Base-by-base conservation (phyloP, 306 rosid genomes). In the Dryas alaskensis region DNA sequence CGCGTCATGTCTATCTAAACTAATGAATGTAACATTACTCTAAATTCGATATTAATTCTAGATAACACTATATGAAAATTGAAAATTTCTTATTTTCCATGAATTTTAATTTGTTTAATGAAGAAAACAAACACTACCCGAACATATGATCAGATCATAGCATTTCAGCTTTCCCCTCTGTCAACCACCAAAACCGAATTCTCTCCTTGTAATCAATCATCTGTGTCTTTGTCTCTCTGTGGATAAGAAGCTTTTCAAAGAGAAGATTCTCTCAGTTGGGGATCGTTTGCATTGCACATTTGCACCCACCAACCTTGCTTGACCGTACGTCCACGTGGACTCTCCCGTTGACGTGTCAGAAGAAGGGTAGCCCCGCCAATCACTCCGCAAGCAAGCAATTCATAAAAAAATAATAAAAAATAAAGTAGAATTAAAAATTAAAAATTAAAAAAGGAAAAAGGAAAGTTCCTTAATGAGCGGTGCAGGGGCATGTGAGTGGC, bases 261-360 rank as follows among this genome's bases (percentile, higher is more conserved):
- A 25, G n/a, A 19, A 49, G 63, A 73, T 68, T 54, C 59, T 61
- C 51, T 50, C 10, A 60, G 76, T 54, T 59, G 37, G 16, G 42
- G 73, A 67, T 78, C 37, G 3, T 25, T 62, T 54, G 58, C 55
- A 14, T 62, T 49, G 70, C 22, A 19, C 65, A 60, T 60, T 40
- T 77, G 76, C 69, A 62, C 75, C 75, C 59, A 80, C 64, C 42
- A 31, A 45, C 16, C 55, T 17, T 58, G 19, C 40, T n/a, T 45
- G 57, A 72, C 71, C 80, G 76, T 71, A 77, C 72, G 47, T 22
- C 75, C 84, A 78, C 60, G 60, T 73, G 81, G 72, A 25, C 14
- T 42, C 62, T 44, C 61, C 61, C 10, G 49, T 22, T 22, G 63
- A 73, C 25, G 65, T 51, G 58, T 70, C 78, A 61, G 39, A 57